Base-by-base conservation (phyloP, 202 grass and related monocot genomes). In the Zizania palustris region DNA sequence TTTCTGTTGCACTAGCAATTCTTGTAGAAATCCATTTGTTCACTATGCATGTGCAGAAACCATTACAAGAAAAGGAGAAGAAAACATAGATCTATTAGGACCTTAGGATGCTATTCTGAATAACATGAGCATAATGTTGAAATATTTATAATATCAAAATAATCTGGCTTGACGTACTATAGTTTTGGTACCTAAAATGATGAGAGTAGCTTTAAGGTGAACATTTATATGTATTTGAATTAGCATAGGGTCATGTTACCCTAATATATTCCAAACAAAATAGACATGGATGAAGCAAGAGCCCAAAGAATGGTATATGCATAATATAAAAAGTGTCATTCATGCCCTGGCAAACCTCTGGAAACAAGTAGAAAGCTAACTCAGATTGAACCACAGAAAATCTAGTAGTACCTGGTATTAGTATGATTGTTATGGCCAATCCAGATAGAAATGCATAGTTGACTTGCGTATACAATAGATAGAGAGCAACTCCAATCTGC, bases 361-460 rank as follows among this genome's bases (percentile, higher is more conserved):
- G 0, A 40, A 59, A 34, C 9, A n/a, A 35, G 34, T 35, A 64
- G 64, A 75, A 67, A 59, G 9, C 3, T 48, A 78, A 45, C 49
- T 60, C 11, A 57, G 3, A 42, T 7, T 18, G 84, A 55, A 46
- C 19, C 64, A 81, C 50, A 11, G 34, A 63, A 78, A 51, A 55
- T 49, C 50, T 28, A 77, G 70, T 9, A 72, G 50, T 80, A 98
- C 91, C 91, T 94, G 95, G 95, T 87, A 98, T 98, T 39, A 98
- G 89, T 80, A 94, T 68, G 75, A 94, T 84, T 74, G 91, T 98
- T 85, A 98, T 92, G 59, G 91, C 85, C 22, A 98, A 83, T 68
- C 91, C 95, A 72, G 91, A 94, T 74, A 98, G 65, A 81, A 98
- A 98, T 69, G 95, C 95, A 79, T 90, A 98, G 88, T 86, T 92